A percentile compares a stretch with the other conserved stretches of the same genome.
Evolutionary conservation across 352 stramenopile genomes (phyloP).

Genomic region (Phytophthora palmivora): DNA sequence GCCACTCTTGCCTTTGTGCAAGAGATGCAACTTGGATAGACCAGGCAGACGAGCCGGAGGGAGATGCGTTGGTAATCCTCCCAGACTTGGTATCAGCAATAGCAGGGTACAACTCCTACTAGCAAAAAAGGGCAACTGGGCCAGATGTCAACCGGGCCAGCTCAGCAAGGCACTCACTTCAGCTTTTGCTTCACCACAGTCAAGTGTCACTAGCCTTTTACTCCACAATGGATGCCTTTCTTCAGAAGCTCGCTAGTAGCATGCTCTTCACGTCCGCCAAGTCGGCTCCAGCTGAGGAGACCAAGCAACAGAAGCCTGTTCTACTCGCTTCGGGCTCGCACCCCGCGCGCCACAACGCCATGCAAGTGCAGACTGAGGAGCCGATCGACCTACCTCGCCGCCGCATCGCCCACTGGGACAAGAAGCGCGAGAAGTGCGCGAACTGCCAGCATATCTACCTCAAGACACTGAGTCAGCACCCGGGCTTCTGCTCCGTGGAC

Average conservation of each 20-base stretch:
- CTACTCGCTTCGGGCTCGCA: conserved; percentile 27
- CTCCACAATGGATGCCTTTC: conserved; percentile 54
- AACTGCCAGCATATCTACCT: conserved; percentile 90
- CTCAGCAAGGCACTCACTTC: conserved; percentile 37
- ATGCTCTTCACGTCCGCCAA: conserved; percentile 41
- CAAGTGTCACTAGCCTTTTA: conserved; percentile 18
- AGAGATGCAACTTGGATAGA: conserved; percentile 14
- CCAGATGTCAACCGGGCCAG: conserved; percentile 13
- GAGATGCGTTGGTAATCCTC: conserved; percentile 39
- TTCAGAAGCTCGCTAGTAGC: conserved; percentile 43
- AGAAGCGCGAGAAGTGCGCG: conserved; percentile 84
- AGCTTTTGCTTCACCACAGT: conserved; percentile 43
- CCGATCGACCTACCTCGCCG: conserved; percentile 28
- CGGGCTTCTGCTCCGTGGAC: conserved; percentile 86
- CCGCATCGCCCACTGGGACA: conserved; percentile 84
- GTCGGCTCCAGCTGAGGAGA: conserved; percentile 22
- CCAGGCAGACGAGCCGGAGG: conserved; percentile 34
- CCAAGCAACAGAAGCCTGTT: conserved; percentile 37
- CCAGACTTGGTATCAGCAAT: conserved; percentile 24
- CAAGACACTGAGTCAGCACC: conserved; percentile 80
- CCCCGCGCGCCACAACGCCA: conserved; percentile 42
- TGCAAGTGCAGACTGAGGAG: conserved; percentile 63
- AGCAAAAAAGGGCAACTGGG: conserved; percentile 29
- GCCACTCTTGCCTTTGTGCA: conserved; percentile 18
- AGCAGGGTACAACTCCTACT: conserved; percentile 24